Evolutionary conservation across 441 rosid genomes (phyloP), one percentile per base, ranked within the genome.

Genomic region (Geranium incanum): DNA sequence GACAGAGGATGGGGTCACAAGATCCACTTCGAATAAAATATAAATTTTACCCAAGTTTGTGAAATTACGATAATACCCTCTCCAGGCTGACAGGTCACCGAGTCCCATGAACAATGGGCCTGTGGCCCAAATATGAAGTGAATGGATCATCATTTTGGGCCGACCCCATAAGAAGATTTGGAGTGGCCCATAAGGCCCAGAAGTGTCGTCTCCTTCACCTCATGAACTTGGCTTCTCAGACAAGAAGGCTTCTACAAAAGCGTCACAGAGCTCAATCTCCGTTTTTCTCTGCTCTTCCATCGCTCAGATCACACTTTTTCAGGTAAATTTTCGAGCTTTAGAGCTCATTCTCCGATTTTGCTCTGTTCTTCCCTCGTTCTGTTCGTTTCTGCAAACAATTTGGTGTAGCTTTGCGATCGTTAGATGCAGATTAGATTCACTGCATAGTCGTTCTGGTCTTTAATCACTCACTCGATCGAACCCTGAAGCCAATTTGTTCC

Each of bases 181-280:
- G 57, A 15, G 57, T 48, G 0, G n/a, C 16, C 5, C 15, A 12
- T 12, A 12, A 0, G 57, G 57, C 13, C 57, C 57, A 5, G n/a
- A 12, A 48, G 5, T 48, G 64, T 59, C 64, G 33, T 38, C 68
- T 36, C 28, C 36, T 36, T 52, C 36, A 36, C 8, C 15, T 45
- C 21, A 8, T 5, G 57, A n/a, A 0, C 70, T 59, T 70, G 67
- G 6, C 77, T 75, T 75, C 74, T 65, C 18, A 70, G 66, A 3
- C 77, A 75, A 75, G 77, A 66, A 63, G 77, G 72, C 68, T 69
- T 62, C 36, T 1, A 62, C 66, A 62, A 62, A 8, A 62, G n/a
- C 65, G 36, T 60, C 65, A 60, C 65, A 21, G 21, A 62, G 66
- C 66, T 62, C 66, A 62, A 13, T 21, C 66, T 62, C 15, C 62